These are phyloP conservation scores for Alternaria angustiovoidea DNA, from an alignment of 2,329 filamentous ascomycete species.

Conservation along the genomic window DNA sequence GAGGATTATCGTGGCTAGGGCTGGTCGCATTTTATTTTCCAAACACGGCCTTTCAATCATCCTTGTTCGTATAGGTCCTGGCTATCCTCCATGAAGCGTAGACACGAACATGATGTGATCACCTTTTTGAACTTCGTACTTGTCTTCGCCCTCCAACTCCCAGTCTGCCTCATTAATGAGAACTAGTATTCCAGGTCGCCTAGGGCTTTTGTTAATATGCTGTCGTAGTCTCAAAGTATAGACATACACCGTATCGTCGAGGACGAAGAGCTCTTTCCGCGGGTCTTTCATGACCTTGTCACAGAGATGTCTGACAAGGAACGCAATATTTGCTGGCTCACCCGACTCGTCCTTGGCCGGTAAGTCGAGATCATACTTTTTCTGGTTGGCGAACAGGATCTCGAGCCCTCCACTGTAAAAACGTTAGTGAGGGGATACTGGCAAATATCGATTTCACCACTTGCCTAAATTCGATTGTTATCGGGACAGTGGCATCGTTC, in stretches of 20 bases:
- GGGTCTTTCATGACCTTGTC: conserved; percentile 82
- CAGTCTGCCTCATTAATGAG: conserved; percentile 98
- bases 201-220: conserved; percentile 52
- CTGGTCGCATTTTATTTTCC: background rate
- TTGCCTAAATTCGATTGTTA: conserved; percentile 77
- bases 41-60: background rate
- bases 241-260: conserved; percentile 85
- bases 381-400: conserved; percentile 87
- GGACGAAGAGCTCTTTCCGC: conserved; percentile 86
- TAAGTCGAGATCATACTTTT: conserved; percentile 74
- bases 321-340: conserved; percentile 72
- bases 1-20: rapidly evolving
- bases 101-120: conserved; percentile 97
- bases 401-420: conserved; percentile 80
- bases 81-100: conserved; percentile 87
- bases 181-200: conserved; percentile 92
- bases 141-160: conserved; percentile 95
- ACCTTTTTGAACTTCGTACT: conserved; percentile 79
- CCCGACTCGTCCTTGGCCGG: conserved; percentile 69
- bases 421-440: conserved; percentile 13
- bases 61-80: background rate
- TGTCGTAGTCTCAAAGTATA: no score
- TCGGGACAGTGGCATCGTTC: conserved; percentile 55
- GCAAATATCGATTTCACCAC: background rate
- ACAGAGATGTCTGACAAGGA: conserved; percentile 81